These are phyloP conservation scores for Gossypium stocksii DNA, from an alignment of 345 rosid species.

Conservation along the genomic window DNA sequence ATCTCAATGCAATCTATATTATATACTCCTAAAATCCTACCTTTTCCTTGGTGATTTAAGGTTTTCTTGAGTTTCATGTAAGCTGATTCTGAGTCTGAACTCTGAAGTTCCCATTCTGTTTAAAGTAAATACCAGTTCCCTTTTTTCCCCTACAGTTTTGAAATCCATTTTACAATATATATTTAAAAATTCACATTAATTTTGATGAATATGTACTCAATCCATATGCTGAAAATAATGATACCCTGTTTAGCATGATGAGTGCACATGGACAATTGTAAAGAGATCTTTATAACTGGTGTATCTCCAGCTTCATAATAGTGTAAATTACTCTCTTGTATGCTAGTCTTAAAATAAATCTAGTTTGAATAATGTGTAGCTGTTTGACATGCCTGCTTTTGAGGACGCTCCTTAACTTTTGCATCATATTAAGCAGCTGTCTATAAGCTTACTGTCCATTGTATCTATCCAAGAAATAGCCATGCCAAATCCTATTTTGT, in stretches of 20 bases:
- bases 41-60: constrained; percentile 1
- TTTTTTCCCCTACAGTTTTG: neutral
- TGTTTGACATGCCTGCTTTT: neutral
- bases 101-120: neutral
- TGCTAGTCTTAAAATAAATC: neutral
- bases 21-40: neutral
- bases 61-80: neutral
- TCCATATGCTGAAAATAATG: neutral
- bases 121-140: neutral
- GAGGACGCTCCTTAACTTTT: neutral
- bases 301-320: neutral
- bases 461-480: neutral
- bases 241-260: too few relatives aligned
- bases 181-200: neutral
- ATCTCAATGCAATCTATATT: neutral
- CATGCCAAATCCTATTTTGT: neutral
- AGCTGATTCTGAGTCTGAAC: neutral
- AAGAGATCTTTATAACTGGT: neutral
- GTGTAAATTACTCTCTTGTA: neutral
- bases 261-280: neutral
- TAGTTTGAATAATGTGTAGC: neutral
- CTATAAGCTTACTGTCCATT: neutral
- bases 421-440: neutral
- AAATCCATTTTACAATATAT: neutral
- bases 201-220: neutral